Percentiles rank a stretch among this genome's conserved stretches.
phyloP scores from a whole-genome alignment of 2,329 filamentous ascomycete species.

The Peltaster fructicola region DNA sequence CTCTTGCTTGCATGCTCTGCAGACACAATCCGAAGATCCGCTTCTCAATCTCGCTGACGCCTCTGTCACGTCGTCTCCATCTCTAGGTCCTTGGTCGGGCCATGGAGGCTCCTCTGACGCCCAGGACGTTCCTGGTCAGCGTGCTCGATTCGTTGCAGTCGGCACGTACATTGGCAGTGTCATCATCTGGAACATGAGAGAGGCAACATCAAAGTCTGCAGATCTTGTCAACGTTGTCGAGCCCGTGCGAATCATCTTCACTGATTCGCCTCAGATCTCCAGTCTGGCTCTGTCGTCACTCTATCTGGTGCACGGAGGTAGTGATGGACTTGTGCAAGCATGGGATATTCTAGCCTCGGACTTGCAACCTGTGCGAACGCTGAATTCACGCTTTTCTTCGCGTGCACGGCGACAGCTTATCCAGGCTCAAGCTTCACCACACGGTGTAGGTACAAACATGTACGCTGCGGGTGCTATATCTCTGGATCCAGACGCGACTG shows the following conservation, averaged over 20 bases:
- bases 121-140: constrained; percentile 63
- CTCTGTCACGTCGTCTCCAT: constrained; percentile 35
- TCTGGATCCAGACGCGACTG: constrained; percentile 73
- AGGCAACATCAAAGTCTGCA: constrained; percentile 36
- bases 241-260: constrained; percentile 69
- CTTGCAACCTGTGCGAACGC: constrained; percentile 58
- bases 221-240: constrained; percentile 41
- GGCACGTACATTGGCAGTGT: constrained; percentile 67
- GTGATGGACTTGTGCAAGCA: constrained; percentile 83
- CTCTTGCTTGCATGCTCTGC: constrained; percentile 50
- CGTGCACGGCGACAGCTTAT: constrained; percentile 60
- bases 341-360: constrained; percentile 91
- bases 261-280: constrained; percentile 75
- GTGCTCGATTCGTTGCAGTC: constrained; percentile 61
- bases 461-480: constrained; percentile 69
- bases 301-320: constrained; percentile 83
- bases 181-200: constrained; percentile 70
- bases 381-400: constrained; percentile 71
- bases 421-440: constrained; percentile 48
- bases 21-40: constrained; percentile 64
- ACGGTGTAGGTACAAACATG: constrained; percentile 55
- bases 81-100: constrained; percentile 33
- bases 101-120: constrained; percentile 27
- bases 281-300: constrained; percentile 68
- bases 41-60: constrained; percentile 40